Evolutionary conservation across 1,284 basidiomycete species (phyloP).

Genomic region (Boletus mariae): DNA sequence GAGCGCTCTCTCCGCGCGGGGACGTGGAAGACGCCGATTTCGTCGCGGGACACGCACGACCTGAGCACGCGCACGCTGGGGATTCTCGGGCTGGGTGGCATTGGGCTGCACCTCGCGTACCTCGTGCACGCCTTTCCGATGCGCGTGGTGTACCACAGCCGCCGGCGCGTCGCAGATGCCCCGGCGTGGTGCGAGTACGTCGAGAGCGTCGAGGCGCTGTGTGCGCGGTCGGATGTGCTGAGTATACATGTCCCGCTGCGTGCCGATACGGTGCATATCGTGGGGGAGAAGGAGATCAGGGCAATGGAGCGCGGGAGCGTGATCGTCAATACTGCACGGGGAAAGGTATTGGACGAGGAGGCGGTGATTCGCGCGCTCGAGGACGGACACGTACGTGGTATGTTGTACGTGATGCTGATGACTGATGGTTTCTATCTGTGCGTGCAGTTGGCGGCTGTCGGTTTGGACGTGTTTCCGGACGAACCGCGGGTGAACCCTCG

Average conservation of each 20-base stretch:
- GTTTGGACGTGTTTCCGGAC: conserved; percentile 86
- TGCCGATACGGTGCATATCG: conserved; percentile 70
- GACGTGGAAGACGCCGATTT: conserved; percentile 53
- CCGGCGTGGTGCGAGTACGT: conserved; percentile 81
- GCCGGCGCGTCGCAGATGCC: conserved; percentile 51
- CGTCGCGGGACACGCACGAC: conserved; percentile 56
- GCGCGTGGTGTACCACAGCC: conserved; percentile 82
- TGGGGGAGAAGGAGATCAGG: conserved; percentile 76
- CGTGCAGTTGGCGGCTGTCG: conserved; percentile 72
- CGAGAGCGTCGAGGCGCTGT: conserved; percentile 66
- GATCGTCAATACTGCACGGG: conserved; percentile 87
- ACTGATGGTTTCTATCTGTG: neutral
- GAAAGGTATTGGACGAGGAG: conserved; percentile 84
- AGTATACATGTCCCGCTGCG: conserved; percentile 71
- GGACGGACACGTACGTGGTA: conserved; percentile 69
- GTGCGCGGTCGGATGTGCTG: conserved; percentile 74
- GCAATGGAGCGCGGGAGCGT: conserved; percentile 77
- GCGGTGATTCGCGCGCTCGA: conserved; percentile 82
- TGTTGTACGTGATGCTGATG: neutral
- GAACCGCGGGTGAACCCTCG: conserved; percentile 84
- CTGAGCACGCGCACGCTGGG: conserved; percentile 77
- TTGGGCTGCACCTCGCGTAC: conserved; percentile 71
- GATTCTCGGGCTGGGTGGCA: conserved; percentile 88
- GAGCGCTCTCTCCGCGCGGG: conserved; percentile 64
- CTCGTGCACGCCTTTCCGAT: conserved; percentile 77